These are phyloP conservation scores for Torulaspora microellipsoides DNA, from an alignment of 805 yeast genomes.

Conservation along the genomic window DNA sequence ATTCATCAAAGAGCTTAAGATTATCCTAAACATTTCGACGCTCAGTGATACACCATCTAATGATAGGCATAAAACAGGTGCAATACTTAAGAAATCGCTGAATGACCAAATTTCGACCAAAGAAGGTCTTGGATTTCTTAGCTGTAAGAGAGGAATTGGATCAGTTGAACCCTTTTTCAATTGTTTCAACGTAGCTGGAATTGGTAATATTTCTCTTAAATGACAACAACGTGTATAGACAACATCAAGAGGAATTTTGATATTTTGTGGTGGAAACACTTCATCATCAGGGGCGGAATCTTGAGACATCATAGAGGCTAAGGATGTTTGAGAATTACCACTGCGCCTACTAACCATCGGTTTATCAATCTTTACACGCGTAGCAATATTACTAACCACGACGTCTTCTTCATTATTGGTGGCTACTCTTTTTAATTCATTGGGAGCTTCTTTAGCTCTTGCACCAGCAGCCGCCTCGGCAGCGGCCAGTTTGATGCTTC, in stretches of 20 bases:
- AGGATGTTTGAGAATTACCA: slow-evolving; percentile 22
- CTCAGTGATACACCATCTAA: slow-evolving; percentile 77
- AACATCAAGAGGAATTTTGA: slow-evolving; percentile 51
- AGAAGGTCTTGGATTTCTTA: slow-evolving; percentile 84
- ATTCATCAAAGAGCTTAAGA: slow-evolving; percentile 61
- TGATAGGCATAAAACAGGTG: slow-evolving; percentile 72
- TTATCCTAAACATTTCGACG: slow-evolving; percentile 65
- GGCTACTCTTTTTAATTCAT: slow-evolving; percentile 26
- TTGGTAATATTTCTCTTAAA: slow-evolving; percentile 83
- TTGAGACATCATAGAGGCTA: slow-evolving; percentile 18
- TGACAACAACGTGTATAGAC: slow-evolving; percentile 92
- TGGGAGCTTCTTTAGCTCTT: slow-evolving; percentile 34
- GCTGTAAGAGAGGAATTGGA: slow-evolving; percentile 73
- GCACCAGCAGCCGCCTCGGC: slow-evolving; percentile 39
- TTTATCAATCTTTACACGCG: slow-evolving; percentile 40
- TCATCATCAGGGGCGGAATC: slow-evolving; percentile 21
- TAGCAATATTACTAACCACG: slow-evolving; percentile 31
- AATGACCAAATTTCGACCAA: slow-evolving; percentile 82
- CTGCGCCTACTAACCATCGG: slow-evolving; percentile 39
- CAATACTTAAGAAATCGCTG: slow-evolving; percentile 80
- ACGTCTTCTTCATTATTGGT: slow-evolving; percentile 40
- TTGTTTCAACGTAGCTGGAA: slow-evolving; percentile 83
- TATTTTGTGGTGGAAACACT: slow-evolving; percentile 30
- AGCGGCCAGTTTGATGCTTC: slow-evolving; percentile 32
- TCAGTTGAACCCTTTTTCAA: slow-evolving; percentile 67